Conservation (phyloP, 2,329 filamentous ascomycete genomes). For the Immersiporthe knoxdaviesiana region DNA sequence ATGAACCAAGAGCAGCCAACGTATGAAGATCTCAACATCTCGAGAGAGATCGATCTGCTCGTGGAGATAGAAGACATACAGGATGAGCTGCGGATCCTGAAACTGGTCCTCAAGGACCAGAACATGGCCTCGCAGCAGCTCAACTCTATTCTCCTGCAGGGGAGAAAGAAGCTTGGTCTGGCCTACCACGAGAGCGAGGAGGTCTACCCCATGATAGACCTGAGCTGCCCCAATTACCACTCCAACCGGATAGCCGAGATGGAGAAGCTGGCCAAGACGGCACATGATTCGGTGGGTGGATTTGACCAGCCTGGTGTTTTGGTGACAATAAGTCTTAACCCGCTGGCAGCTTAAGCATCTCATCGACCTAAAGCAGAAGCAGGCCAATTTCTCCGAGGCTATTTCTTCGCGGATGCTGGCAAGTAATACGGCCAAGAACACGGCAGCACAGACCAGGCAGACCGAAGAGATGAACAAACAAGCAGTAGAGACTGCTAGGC, state of each 20-base stretch:
- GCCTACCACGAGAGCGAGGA: neutral
- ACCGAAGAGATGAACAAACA: neutral
- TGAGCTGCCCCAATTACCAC: neutral
- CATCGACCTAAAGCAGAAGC: slow-evolving; percentile 1
- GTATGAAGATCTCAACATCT: neutral
- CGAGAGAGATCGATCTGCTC: neutral
- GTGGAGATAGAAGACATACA: slow-evolving; percentile 1
- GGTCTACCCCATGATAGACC: neutral
- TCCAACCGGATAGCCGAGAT: neutral
- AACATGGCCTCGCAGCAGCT: neutral
- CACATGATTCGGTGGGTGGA: neutral
- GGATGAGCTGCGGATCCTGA: neutral
- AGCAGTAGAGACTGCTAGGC: neutral
- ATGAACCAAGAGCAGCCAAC: neutral
- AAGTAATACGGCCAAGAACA: neutral
- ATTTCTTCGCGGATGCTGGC: neutral
- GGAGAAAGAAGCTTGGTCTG: neutral
- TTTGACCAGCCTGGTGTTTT: neutral
- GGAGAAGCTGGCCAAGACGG: neutral
- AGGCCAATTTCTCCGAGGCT: neutral
- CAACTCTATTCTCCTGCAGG: neutral
- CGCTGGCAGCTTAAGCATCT: neutral
- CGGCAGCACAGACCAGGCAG: neutral
- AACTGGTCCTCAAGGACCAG: neutral
- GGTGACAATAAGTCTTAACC: neutral